Base-by-base conservation (phyloP, 1,284 basidiomycete genomes). In the Ganoderma sinense region DNA sequence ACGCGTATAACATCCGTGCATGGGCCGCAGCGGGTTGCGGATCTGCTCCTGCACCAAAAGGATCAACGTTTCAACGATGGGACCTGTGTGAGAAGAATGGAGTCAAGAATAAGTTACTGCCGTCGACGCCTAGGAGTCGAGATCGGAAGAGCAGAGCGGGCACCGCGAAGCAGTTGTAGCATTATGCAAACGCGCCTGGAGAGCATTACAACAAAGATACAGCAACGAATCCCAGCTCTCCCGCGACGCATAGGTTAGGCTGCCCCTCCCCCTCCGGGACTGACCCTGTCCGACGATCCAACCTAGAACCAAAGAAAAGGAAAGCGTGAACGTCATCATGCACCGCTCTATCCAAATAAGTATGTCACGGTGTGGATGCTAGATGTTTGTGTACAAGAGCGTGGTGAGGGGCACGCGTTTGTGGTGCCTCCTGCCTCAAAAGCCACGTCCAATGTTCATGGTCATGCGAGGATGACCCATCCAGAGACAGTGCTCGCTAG, bases 381-480 rank as follows among this genome's bases (percentile, higher is more conserved):
- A 11, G 33, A 55, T n/a, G 31, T 58, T n/a, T 60, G 39, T 36
- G 20, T 26, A 39, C 58, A 40, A 40, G 23, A 40, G 23, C 59
- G 14, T 29, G 33, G n/a, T 6, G 23, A 43, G 58, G n/a, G 58
- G 55, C 55, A 51, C 23, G 3, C 48, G 23, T 10, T 29, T 56
- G 16, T 18, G 53, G 29, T 56, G 53, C 53, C 29, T 51, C 53
- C 53, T 5, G 31, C 53, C 53, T 20, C 53, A 39, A 18, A 14
- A 64, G 40, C 23, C 39, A 39, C 29, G 51, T 18, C 20, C 18
- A 23, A 26, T 20, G 11, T 20, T 18, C 53, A 39, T 6, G 45
- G 20, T 69, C 67, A 73, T 67, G 67, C 67, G n/a, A 70, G 63
- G 16, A 68, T 33, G 39, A 63, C 63, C 65, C 29, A 59, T 31